Percentiles rank a stretch among this genome's conserved stretches.
phyloP scores from a whole-genome alignment of 441 rosid species.

The Pelargonium citronellum region DNA sequence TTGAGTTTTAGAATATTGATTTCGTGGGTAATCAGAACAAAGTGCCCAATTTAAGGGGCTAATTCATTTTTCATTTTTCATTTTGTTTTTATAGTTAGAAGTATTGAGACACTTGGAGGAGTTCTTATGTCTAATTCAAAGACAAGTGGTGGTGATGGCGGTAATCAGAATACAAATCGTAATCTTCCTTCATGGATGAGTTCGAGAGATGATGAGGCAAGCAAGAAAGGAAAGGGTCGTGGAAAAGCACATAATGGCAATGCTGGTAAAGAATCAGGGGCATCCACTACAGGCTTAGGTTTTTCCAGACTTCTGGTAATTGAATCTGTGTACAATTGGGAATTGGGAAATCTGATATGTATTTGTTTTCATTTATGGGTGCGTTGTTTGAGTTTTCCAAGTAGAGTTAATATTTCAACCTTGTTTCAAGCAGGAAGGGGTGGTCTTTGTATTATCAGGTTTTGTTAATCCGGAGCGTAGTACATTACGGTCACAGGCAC shows the following conservation, averaged over 20 bases:
- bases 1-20: background rate
- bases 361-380: conserved; percentile 3
- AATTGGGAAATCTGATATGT: background rate
- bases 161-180: conserved; percentile 37
- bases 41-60: too few relatives aligned
- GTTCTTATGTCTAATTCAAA: conserved; percentile 36
- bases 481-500: conserved; percentile 68
- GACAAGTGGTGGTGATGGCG: conserved; percentile 25
- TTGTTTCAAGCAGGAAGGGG: conserved; percentile 63
- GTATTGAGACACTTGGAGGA: background rate
- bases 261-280: conserved; percentile 16
- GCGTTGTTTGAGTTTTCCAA: background rate
- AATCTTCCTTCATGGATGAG: conserved; percentile 89
- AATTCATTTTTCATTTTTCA: too few relatives aligned
- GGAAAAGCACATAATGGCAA: background rate
- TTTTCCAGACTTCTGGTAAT: conserved; percentile 64
- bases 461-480: conserved; percentile 86
- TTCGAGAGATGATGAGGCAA: conserved; percentile 29
- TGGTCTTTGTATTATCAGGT: conserved; percentile 76
- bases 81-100: too few relatives aligned
- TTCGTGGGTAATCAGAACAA: too few relatives aligned
- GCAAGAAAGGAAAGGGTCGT: background rate
- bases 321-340: background rate
- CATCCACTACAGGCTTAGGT: conserved; percentile 19
- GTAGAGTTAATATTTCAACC: conserved; percentile 16